Percentiles rank a stretch among this genome's conserved stretches.
Evolutionary conservation across 345 rosid species (phyloP).

Genomic region (Gossypium arboreum): DNA sequence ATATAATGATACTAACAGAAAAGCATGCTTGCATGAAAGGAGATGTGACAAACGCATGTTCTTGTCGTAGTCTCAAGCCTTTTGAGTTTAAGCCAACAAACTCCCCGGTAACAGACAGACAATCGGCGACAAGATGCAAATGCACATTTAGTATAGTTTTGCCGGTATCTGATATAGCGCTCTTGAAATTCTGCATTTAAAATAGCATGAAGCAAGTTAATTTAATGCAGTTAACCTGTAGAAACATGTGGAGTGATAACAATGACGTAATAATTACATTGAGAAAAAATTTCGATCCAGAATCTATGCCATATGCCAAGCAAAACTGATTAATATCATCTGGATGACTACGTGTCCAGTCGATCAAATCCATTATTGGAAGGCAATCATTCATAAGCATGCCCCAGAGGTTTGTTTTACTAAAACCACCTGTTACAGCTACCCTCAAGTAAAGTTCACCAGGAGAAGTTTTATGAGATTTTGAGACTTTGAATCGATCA

Average conservation of each 20-base stretch:
- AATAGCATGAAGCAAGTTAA: conserved; percentile 5
- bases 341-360: conserved; percentile 90
- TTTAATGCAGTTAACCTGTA: not conserved
- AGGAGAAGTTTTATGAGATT: conserved; percentile 14
- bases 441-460: conserved; percentile 84
- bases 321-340: conserved; percentile 68
- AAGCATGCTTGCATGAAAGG: conserved; percentile 92
- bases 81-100: conserved; percentile 73
- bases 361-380: conserved; percentile 64
- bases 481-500: conserved; percentile 43
- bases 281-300: conserved; percentile 66
- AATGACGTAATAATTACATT: conserved; percentile 35
- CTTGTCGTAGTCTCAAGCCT: conserved; percentile 66
- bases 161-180: conserved; percentile 77
- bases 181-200: conserved; percentile 57
- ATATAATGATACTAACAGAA: conserved; percentile 51
- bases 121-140: conserved; percentile 58
- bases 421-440: conserved; percentile 41
- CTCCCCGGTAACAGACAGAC: conserved; percentile 77
- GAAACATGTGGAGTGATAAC: not conserved
- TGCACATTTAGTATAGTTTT: conserved; percentile 68
- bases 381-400: conserved; percentile 55
- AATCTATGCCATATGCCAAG: conserved; percentile 66
- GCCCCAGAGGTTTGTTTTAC: conserved; percentile 53
- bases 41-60: conserved; percentile 49